phyloP scores from a whole-genome alignment of 257 asterid genomes.

The Henckelia pumila region DNA sequence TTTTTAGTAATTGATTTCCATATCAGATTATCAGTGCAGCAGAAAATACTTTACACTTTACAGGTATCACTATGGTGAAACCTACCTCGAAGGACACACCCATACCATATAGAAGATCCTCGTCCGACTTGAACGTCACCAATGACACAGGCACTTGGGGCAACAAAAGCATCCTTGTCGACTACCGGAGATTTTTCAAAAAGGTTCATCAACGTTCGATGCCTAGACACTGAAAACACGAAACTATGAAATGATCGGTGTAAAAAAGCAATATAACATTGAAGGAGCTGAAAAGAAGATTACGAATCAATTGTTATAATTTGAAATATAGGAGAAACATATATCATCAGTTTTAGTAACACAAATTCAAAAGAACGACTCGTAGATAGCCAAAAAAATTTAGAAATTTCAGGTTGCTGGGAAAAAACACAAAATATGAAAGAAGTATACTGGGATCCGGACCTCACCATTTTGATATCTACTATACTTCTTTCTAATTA shows the following conservation, averaged over 20 bases:
- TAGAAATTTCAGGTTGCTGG: neutral
- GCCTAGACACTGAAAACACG: slow-evolving; percentile 67
- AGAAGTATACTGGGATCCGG: neutral
- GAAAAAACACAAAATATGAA: neutral
- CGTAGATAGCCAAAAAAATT: neutral
- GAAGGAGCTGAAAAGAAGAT: slow-evolving; percentile 6
- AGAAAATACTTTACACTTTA: slow-evolving; percentile 4
- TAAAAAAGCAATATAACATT: slow-evolving; percentile 9
- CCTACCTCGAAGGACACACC: slow-evolving; percentile 82
- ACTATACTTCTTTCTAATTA: no score
- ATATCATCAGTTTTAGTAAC: neutral
- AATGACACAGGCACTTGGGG: slow-evolving; percentile 80
- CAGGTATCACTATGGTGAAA: slow-evolving; percentile 3
- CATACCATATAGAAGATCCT: slow-evolving; percentile 82
- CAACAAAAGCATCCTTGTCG: slow-evolving; percentile 68
- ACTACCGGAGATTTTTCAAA: slow-evolving; percentile 70
- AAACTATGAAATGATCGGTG: slow-evolving; percentile 6
- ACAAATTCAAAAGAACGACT: neutral
- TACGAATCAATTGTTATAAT: no score
- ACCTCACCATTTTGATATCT: neutral
- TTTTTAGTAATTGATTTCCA: slow-evolving; percentile 9
- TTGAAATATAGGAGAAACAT: neutral
- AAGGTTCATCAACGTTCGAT: slow-evolving; percentile 71
- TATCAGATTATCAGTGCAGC: slow-evolving; percentile 11
- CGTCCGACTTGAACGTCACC: slow-evolving; percentile 76